Evolutionary conservation across 768 basidiomycete species (phyloP).

Genomic region (Lactifluus pinguis): DNA sequence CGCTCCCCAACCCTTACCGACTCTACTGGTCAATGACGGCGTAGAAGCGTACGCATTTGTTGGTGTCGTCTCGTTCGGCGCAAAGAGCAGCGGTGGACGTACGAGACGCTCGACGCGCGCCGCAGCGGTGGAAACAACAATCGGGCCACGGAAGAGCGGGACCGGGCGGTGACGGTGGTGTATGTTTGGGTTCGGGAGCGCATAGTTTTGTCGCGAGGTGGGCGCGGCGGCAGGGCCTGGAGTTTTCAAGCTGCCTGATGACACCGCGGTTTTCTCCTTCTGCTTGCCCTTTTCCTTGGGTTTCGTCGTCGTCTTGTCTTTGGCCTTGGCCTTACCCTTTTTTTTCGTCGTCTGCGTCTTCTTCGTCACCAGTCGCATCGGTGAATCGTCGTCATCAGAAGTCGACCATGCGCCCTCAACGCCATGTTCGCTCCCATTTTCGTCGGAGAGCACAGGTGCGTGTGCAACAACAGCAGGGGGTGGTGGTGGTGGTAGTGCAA

Average conservation of each 20-base stretch:
- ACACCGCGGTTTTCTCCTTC: not conserved
- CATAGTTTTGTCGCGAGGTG: constrained; percentile 42
- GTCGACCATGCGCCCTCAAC: not conserved
- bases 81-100: constrained; percentile 42
- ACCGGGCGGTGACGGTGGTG: constrained; percentile 69
- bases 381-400: constrained; percentile 18
- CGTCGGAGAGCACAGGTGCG: constrained; percentile 24
- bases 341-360: constrained; percentile 19
- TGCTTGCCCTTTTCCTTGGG: not conserved
- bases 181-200: constrained; percentile 53
- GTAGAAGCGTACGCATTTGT: constrained; percentile 52
- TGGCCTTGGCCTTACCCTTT: constrained; percentile 10
- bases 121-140: constrained; percentile 22
- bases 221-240: not conserved
- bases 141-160: constrained; percentile 41
- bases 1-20: constrained; percentile 63
- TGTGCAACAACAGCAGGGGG: constrained; percentile 24
- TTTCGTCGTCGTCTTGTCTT: not conserved
- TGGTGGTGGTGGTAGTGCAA: constrained; percentile 39
- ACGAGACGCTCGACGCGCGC: constrained; percentile 48
- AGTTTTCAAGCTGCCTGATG: not conserved
- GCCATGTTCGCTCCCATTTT: constrained; percentile 8
- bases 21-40: constrained; percentile 40
- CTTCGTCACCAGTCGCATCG: constrained; percentile 22
- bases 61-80: constrained; percentile 29